phyloP scores from a whole-genome alignment of 768 basidiomycete species.

The Lyophyllum atratum region DNA sequence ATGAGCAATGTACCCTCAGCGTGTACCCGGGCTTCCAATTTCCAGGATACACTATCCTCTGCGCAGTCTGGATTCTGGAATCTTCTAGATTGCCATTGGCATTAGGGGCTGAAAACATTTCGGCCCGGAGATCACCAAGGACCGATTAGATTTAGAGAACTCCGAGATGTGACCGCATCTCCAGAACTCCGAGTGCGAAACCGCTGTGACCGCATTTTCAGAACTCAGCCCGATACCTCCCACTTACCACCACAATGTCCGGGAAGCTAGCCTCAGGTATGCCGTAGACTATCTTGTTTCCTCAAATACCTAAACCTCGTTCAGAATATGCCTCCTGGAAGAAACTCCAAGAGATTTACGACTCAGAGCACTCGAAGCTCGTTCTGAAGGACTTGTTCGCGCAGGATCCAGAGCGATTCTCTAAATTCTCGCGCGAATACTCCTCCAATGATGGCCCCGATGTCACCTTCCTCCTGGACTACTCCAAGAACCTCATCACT shows the following conservation, averaged over 20 bases:
- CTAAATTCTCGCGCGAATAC: conserved; percentile 81
- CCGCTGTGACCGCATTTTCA: not conserved
- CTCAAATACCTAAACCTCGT: not conserved
- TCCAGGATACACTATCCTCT: too few species aligned
- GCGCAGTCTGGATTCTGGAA: too few species aligned
- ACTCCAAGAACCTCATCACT: conserved; percentile 95
- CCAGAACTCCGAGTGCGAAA: not conserved
- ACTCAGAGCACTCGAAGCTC: conserved; percentile 69
- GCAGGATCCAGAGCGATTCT: conserved; percentile 83
- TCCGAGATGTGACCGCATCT: too few species aligned
- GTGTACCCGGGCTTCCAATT: too few species aligned
- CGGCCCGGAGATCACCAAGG: too few species aligned
- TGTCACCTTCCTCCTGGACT: conserved; percentile 89
- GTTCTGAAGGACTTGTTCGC: conserved; percentile 92
- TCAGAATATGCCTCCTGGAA: conserved; percentile 90
- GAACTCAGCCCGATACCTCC: not conserved
- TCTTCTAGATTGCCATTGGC: too few species aligned
- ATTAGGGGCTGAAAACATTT: too few species aligned
- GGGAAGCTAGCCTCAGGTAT: conserved; percentile 65
- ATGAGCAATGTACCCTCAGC: too few species aligned
- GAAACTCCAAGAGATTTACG: conserved; percentile 84
- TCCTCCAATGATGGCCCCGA: conserved; percentile 62
- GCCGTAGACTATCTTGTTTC: not conserved
- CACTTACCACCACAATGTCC: conserved; percentile 44
- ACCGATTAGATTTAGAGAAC: conserved; percentile 32